Base-by-base conservation (phyloP, 441 rosid species). In the Capsella rubella region DNA sequence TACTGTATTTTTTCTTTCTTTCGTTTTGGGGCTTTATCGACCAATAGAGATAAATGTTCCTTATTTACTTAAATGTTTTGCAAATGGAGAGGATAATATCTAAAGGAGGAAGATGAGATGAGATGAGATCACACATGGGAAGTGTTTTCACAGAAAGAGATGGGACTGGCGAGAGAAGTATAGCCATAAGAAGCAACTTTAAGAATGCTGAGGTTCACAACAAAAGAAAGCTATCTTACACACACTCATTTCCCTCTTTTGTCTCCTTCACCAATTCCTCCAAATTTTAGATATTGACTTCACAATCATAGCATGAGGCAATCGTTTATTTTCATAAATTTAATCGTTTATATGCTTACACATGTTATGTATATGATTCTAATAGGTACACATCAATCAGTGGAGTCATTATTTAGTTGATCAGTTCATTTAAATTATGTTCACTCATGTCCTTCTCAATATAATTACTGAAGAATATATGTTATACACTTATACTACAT, bases 161-260 rank as follows among this genome's bases (percentile, higher is more conserved):
- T 72, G 73, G 60, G 78, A 78, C 51, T 72, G 9, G 40, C 72
- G 39, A 73, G 54, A 37, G 18, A 72, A 72, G 59, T 31, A 39
- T 78, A 78, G 49, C 81, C 81, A 67, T 67, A 62, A 45, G 73
- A 43, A 62, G 64, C 40, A 58, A 67, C 73, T 78, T 72, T 66
- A 59, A 60, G 53, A 66, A 29, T 66, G 69, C 51, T 74, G 53
- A 64, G 77, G 81, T 29, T 72, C 69, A 59, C n/a, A 77, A 35
- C 28, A 67, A 53, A 58, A 60, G 65, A 52, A 60, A 72, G 70
- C 74, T 59, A 67, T 56, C 39, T 72, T 16, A 60, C 73, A 67
- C 73, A 67, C n/a, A 66, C 18, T 69, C 59, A 29, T 64, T 45
- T 45, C 39, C 4, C 16, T 62, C 54, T 74, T 59, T 74, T 67